Base-by-base conservation (phyloP, 2,329 filamentous ascomycete genomes). In the Macrophomina pseudophaseolina region DNA sequence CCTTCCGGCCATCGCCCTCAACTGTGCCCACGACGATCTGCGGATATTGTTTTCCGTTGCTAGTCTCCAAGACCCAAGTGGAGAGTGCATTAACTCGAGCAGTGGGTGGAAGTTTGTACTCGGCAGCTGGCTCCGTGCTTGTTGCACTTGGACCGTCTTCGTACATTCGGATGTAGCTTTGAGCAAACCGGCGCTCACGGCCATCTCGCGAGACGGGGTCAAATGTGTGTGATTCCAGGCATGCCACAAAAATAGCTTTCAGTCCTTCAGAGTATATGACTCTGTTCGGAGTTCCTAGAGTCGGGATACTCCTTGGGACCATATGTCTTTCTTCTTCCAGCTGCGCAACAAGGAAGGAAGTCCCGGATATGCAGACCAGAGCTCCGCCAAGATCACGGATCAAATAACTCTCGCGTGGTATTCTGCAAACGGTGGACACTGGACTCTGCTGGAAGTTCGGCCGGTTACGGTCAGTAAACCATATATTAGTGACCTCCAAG, bases 1-100 rank as follows among this genome's bases (percentile, higher is more conserved):
- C 87, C 9, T 79, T 78, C 38, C 81, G 81, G 0, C 56, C 65
- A 30, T 66, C 56, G 0, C 48, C 51, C 16, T 62, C 56, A 3
- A 48, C 51, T 14, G 86, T 87, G 4, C 86, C 83, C 11, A 91
- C 83, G 14, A 92, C 81, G 38, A 92, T 80, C 72, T 88, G 90
- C 1, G 85, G 82, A 75, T 89, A 90, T 0, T 78, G 82, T 65
- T 84, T 86, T n/a, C 81, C 82, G 4, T 70, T 67, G 44, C 86
- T 82, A 65, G 86, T 85, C 38, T 80, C 78, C 68, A 86, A 87
- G 5, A 81, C 75, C 91, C 91, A 93, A 68, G 91, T 88, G 1
- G 84, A 76, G 7, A 93, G 75, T 1, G 86, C 83, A 51, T 86
- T 81, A 1, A 93, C 85, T 46, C 82, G 83, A 69, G 91, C 88